Conservation (phyloP, 169 alveolate species). For the Plasmodium chabaudi region DNA sequence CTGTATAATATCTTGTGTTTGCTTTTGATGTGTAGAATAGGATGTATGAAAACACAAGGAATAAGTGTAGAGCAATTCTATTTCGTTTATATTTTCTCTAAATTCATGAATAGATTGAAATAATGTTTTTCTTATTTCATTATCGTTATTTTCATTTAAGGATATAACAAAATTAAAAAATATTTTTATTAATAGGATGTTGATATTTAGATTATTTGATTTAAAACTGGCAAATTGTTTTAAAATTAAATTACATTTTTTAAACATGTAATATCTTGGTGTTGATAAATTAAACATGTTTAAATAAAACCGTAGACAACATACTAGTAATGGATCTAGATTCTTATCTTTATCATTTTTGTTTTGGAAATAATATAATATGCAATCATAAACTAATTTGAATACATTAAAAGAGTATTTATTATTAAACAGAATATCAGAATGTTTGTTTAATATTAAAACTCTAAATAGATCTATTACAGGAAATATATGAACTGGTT, state of each 20-base stretch:
- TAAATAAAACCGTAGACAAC: constrained; percentile 52
- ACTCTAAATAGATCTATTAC: constrained; percentile 60
- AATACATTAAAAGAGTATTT: constrained; percentile 48
- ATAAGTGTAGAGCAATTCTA: constrained; percentile 27
- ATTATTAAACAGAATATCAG: constrained; percentile 53
- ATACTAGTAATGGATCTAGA: constrained; percentile 32
- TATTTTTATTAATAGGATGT: constrained; percentile 24
- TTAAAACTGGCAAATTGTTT: constrained; percentile 35
- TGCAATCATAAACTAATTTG: constrained; percentile 60
- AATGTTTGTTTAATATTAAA: constrained; percentile 51
- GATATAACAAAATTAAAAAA: constrained; percentile 44
- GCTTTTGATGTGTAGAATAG: constrained; percentile 10
- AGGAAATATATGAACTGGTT: constrained; percentile 48
- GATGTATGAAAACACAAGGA: constrained; percentile 59
- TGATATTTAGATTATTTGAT: constrained; percentile 43
- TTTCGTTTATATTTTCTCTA: constrained; percentile 17
- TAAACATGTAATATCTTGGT: constrained; percentile 63
- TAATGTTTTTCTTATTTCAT: constrained; percentile 34
- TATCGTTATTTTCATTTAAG: constrained; percentile 50
- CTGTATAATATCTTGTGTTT: constrained; percentile 40
- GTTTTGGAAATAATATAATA: constrained; percentile 42
- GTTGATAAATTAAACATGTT: constrained; percentile 65
- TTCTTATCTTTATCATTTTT: constrained; percentile 30
- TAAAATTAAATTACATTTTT: constrained; percentile 27
- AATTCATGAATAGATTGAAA: constrained; percentile 33